Conservation (phyloP, 2,329 filamentous ascomycete species). For the Cladophialophora carrionii region DNA sequence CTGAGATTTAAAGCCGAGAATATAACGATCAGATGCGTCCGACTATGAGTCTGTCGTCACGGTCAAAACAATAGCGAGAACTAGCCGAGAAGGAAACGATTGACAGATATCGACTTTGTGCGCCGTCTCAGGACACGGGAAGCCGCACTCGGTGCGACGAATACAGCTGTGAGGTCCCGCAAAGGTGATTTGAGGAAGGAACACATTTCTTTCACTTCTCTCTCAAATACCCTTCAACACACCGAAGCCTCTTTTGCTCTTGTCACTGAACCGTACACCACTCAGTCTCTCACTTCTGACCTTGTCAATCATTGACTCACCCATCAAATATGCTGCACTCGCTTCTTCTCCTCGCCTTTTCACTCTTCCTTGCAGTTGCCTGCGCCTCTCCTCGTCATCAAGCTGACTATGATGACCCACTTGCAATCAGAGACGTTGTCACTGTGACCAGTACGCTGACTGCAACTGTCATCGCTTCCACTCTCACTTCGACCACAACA, state of each 20-base stretch:
- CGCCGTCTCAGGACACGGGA: constrained; percentile 16
- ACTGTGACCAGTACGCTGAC: constrained; percentile 16
- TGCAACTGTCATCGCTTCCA: constrained; percentile 19
- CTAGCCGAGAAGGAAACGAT: constrained; percentile 5
- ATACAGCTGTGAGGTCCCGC: constrained; percentile 24
- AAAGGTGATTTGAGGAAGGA: not conserved
- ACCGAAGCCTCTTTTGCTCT: not conserved
- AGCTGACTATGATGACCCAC: not conserved
- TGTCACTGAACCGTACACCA: not conserved
- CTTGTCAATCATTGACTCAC: not conserved
- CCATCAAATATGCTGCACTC: constrained; percentile 10
- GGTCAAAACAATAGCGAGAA: not conserved
- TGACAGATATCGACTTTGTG: constrained; percentile 18
- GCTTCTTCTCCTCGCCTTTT: constrained; percentile 4
- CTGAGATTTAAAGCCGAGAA: constrained; percentile 14
- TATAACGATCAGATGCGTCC: constrained; percentile 5
- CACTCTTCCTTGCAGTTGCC: constrained; percentile 6
- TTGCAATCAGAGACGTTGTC: constrained; percentile 5
- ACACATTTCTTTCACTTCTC: not conserved
- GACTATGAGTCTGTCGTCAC: not conserved
- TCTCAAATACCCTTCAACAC: not conserved
- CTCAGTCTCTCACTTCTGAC: constrained; percentile 1
- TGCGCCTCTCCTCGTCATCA: constrained; percentile 15
- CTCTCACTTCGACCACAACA: constrained; percentile 16
- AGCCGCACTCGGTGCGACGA: constrained; percentile 19